phyloP scores from a whole-genome alignment of 495 filamentous ascomycete species.

The Tirmania nivea region DNA sequence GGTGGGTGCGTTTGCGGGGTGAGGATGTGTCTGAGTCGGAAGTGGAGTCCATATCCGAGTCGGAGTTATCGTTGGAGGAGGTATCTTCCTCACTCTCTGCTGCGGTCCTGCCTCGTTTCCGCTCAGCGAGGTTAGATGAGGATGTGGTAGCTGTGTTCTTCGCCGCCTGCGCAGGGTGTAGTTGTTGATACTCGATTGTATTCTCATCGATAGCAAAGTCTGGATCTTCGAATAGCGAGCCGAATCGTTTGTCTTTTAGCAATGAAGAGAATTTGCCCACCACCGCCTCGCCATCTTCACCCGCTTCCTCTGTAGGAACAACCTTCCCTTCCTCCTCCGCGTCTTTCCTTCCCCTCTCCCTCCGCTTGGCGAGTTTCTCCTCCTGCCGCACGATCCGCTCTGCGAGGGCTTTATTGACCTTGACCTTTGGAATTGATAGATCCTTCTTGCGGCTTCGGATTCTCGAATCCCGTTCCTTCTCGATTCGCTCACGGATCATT shows the following conservation, averaged over 20 bases:
- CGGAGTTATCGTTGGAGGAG: constrained; percentile 24
- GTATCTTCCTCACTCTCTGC: constrained; percentile 43
- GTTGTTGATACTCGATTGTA: constrained; percentile 62
- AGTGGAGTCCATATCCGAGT: constrained; percentile 18
- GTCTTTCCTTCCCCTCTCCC: constrained; percentile 35
- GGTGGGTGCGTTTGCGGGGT: not conserved
- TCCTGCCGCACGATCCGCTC: constrained; percentile 63
- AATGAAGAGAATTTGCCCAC: constrained; percentile 27
- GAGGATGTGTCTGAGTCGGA: not conserved
- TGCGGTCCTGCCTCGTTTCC: constrained; percentile 33
- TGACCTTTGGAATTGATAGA: constrained; percentile 25
- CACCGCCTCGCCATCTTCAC: constrained; percentile 22
- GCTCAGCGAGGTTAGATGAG: constrained; percentile 21
- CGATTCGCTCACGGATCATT: constrained; percentile 72
- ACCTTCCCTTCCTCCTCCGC: constrained; percentile 21
- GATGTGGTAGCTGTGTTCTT: constrained; percentile 14
- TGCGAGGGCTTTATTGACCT: constrained; percentile 64
- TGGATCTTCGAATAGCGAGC: constrained; percentile 68
- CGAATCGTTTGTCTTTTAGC: constrained; percentile 69
- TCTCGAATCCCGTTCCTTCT: constrained; percentile 76
- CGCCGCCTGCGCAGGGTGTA: constrained; percentile 55
- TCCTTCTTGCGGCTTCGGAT: constrained; percentile 77
- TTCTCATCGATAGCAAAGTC: constrained; percentile 83
- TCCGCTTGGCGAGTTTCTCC: constrained; percentile 41
- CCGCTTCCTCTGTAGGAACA: constrained; percentile 5